Base-by-base conservation (phyloP, 2,329 filamentous ascomycete species). In the Dothiorella sarmentorum region DNA sequence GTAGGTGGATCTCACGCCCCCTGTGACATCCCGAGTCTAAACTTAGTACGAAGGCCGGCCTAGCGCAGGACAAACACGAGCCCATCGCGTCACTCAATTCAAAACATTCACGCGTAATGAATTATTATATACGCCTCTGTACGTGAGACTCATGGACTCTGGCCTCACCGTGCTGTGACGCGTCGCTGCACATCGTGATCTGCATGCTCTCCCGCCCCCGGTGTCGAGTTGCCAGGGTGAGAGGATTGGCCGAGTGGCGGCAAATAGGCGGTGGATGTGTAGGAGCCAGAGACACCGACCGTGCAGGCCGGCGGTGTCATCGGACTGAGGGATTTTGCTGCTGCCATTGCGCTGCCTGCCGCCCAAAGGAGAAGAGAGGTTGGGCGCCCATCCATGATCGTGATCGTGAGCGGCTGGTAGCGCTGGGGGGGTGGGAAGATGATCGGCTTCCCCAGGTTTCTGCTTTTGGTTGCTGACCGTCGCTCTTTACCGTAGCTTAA, bases 41-140 rank as follows among this genome's bases (percentile, higher is more conserved):
- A 53, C 49, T 53, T 53, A 53, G 49, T 52, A 53, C 49, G 49
- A 53, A 11, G 49, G 17, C 33, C 49, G 49, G 49, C 35, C 24
- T 53, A 53, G 49, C 49, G 49, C 49, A 40, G 49, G 49, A 37
- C 35, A 53, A n/a, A 53, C 49, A 53, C 49, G 49, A 53, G 49
- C 49, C 27, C 49, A 53, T 38, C 33, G 49, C 49, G 49, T 53
- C 49, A 53, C 49, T 53, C 49, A 53, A 53, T 53, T 53, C 49
- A 53, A 53, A 53, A 53, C 49, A 37, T 26, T 29, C 22, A 27
- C 45, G 20, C 47, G 45, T 51, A 51, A 51, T 51, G 7, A 18
- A 9, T 26, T 10, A 40, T 38, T 6, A 15, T 29, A 22, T 38
- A 29, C 49, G 24, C 24, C 6, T 29, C 11, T 35, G 13, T 11